Evolutionary conservation across 2,329 filamentous ascomycete species (phyloP), one percentile per base, ranked within the genome.

Genomic region (Epichloe brachyelytri): DNA sequence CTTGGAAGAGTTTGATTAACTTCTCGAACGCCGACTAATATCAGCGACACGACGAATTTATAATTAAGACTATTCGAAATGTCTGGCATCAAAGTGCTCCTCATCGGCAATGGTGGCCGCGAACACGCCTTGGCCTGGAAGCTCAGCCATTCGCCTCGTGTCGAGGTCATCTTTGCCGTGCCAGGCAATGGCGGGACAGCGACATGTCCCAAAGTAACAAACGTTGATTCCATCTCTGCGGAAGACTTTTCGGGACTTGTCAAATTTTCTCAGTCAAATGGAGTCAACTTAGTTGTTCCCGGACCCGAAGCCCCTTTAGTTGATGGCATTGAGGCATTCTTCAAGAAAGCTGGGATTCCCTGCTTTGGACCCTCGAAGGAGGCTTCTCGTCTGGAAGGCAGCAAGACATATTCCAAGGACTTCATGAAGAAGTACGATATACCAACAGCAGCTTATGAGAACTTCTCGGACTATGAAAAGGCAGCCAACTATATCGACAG

Each of bases 101-200:
- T 97, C 56, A 82, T 97, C 58, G 91, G 93, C 62, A 95, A 91
- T 65, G 93, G 93, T 58, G 93, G 91, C 60, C 83, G 93, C 61
- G 93, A 98, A 71, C 89, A 97, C 70, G 88, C 90, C 45, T 78
- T 96, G 56, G 89, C 90, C 41, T 97, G 90, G 90, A 96, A 94
- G 71, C 75, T 97, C 55, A 81, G 83, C 63, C 85, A 95, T 67
- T 95, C 89, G 15, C 75, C 83, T 41, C 76, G 77, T 44, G 87
- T 95, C 54, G 81, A 88, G 61, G 77, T 82, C 59, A 91, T 97
- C 64, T 74, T 78, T 59, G 78, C 72, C 43, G 78, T 82, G 43
- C 81, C 81, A 14, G 91, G 91, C 55, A 97, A 97, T 68, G 91
- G 91, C 58, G 93, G 93, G 53, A 95, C 89, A 30, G 83, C 80